Percentiles rank a stretch among this genome's conserved stretches.
Evolutionary conservation across 164 flowering plant genomes (phyloP).

Genomic region (Nelumbo lutea): DNA sequence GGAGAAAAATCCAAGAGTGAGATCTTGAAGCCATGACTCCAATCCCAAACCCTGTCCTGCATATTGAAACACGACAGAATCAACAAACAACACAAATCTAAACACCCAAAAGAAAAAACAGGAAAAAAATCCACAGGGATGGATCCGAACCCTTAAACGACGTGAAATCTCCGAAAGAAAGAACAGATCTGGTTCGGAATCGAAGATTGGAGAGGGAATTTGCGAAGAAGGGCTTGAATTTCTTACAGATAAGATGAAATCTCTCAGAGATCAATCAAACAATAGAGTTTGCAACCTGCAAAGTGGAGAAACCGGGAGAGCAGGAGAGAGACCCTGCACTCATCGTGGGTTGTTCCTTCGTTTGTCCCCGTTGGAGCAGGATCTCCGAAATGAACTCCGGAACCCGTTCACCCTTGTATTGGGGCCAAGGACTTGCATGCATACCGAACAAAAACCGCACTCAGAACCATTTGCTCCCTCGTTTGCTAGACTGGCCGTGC

Average conservation of each 20-base stretch:
- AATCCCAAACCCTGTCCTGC: no score
- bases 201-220: no score
- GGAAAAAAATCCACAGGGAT: no score
- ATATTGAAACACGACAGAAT: no score
- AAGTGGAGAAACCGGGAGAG: neutral
- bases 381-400: constrained; percentile 7
- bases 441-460: no score
- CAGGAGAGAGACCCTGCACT: constrained; percentile 4
- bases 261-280: neutral
- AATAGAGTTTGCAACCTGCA: neutral
- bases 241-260: neutral
- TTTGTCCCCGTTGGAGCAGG: neutral
- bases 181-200: constrained; percentile 1
- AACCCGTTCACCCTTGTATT: neutral
- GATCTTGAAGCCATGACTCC: neutral
- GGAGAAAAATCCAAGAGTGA: neutral
- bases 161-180: neutral
- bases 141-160: no score
- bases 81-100: no score
- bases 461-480: no score
- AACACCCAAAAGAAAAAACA: no score
- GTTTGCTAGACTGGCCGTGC: no score
- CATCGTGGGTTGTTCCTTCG: neutral
- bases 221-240: neutral
- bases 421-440: no score